Conservation (phyloP, 345 rosid genomes). For the Cochlearia excelsa region DNA sequence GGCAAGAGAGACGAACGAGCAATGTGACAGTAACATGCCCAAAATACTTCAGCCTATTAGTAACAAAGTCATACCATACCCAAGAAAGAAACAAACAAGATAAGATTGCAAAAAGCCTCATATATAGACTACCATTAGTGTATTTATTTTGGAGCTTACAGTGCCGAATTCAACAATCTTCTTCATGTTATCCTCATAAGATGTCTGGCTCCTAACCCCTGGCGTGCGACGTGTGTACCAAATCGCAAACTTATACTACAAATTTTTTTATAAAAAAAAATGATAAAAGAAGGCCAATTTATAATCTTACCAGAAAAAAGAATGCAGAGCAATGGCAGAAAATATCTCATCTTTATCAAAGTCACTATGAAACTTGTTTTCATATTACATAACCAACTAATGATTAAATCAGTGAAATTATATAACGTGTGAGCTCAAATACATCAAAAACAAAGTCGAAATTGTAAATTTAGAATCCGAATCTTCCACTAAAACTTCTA, state of each 20-base stretch:
- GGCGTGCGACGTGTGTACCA: slow-evolving; percentile 98
- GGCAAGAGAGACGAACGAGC: slow-evolving; percentile 87
- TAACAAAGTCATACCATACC: slow-evolving; percentile 10
- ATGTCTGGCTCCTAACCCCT: slow-evolving; percentile 77
- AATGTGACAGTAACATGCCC: slow-evolving; percentile 92
- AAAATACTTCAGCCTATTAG: slow-evolving; percentile 81
- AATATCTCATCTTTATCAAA: background rate
- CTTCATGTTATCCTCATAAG: slow-evolving; percentile 94
- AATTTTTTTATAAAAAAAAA: background rate
- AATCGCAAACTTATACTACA: slow-evolving; percentile 78
- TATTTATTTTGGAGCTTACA: slow-evolving; percentile 42
- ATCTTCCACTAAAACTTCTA: background rate
- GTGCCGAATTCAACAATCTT: slow-evolving; percentile 91
- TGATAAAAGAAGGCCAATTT: too few species aligned
- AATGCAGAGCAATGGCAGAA: background rate
- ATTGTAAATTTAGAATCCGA: slow-evolving; percentile 2
- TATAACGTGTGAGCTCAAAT: slow-evolving; percentile 11
- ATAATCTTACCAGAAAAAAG: background rate
- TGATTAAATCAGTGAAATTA: too few species aligned
- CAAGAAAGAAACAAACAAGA: slow-evolving; percentile 28
- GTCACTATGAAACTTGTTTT: too few species aligned
- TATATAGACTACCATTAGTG: background rate
- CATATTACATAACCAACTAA: too few species aligned
- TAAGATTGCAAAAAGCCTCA: background rate
- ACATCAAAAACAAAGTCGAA: background rate